These are phyloP conservation scores for Cymodocea nodosa DNA, from an alignment of 116 monocot species.

Conservation along the genomic window DNA sequence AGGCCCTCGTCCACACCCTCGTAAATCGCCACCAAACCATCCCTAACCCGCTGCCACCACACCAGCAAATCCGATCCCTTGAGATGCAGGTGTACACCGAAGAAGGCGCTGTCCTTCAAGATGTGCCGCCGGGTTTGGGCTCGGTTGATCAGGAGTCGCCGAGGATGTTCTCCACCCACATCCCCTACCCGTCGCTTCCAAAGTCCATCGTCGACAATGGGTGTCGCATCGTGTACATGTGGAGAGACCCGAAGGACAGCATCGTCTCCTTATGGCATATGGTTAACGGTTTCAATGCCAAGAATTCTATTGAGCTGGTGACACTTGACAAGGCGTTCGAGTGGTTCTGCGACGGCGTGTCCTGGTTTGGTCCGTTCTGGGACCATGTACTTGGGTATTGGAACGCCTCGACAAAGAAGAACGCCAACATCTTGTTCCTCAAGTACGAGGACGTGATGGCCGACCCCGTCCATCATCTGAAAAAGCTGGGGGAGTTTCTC, in stretches of 20 bases:
- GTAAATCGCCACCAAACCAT: too few species aligned
- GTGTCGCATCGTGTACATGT: not conserved
- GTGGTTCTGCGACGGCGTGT: not conserved
- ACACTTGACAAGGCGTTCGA: not conserved
- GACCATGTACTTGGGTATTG: slow-evolving; percentile 4
- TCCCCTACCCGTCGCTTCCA: not conserved
- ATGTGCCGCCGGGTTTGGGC: too few species aligned
- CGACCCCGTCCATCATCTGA: not conserved
- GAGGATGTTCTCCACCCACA: not conserved
- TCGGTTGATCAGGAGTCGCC: not conserved
- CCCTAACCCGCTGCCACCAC: too few species aligned
- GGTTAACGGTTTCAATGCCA: not conserved
- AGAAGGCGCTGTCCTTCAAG: too few species aligned
- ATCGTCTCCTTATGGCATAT: not conserved
- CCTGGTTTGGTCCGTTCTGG: not conserved
- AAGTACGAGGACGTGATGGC: slow-evolving; percentile 2
- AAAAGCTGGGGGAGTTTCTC: not conserved
- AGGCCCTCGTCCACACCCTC: not conserved
- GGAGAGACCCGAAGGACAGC: slow-evolving; percentile 2
- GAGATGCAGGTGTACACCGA: not conserved
- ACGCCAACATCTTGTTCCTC: not conserved
- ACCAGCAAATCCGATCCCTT: not conserved
- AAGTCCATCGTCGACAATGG: not conserved
- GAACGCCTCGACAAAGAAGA: not conserved
- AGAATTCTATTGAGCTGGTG: not conserved